Evolutionary conservation across 2,329 filamentous ascomycete species (phyloP), one percentile per base, ranked within the genome.

Genomic region (Phoma sp.): DNA sequence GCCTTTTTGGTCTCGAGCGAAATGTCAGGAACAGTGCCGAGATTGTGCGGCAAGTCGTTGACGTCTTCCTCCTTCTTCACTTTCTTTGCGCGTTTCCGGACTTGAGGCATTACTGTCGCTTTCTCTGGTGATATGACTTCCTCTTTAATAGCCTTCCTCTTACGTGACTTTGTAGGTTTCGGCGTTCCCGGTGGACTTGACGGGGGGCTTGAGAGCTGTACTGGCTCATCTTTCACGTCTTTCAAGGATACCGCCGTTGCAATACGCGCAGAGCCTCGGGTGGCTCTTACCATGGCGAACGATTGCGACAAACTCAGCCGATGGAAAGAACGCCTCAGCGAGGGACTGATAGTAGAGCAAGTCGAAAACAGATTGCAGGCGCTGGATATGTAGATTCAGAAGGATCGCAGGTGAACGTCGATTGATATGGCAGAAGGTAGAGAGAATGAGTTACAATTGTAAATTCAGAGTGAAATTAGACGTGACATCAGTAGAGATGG

Each of bases 1-100:
- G 12, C 34, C n/a, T 32, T 34, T 36, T 64, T 56, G 4, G 28
- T 25, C 10, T 66, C 57, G 0, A 43, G 10, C 11, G 60, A 40
- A 1, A 64, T 34, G 18, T 65, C 50, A 23, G 63, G 60, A 5
- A 67, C 61, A 18, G 57, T 56, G 10, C 81, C 83, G n/a, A 86
- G 71, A 42, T 84, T 85, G 68, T 86, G 84, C 14, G 83, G 83
- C 30, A 86, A 71, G 42, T 83, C 79, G 53, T 83, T 75, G 47
- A 74, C 56, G 21, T 78, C 72, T 58, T 74, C 67, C 47, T 76
- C 73, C 39, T 73, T 69, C n/a, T 68, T 53, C 25, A 66, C 43
- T 47, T 67, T 69, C 49, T 73, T 71, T 3, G 66, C 59, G 17
- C 78, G 72, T 58, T 80, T 81, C 12, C 59, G 63, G 39, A 59